These are phyloP conservation scores for Panicum miliaceum DNA, from an alignment of 176 grass and related monocot genomes.

Conservation along the genomic window DNA sequence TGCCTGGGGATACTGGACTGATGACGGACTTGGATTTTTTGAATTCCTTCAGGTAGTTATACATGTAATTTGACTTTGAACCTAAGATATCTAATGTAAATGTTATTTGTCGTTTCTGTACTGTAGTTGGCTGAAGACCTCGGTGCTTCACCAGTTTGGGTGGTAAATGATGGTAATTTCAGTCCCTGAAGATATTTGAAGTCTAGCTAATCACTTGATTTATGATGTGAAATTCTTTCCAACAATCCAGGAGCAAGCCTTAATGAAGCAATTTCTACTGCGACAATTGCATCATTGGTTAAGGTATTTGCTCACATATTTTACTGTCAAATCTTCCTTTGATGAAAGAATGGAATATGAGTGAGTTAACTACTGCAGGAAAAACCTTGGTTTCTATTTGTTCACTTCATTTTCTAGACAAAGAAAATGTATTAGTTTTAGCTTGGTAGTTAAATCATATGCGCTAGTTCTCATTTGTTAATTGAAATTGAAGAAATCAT, in stretches of 20 bases:
- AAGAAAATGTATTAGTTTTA: neutral
- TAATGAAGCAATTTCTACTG: conserved; percentile 70
- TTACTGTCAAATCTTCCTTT: conserved; percentile 4
- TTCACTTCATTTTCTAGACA: neutral
- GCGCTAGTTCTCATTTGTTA: neutral
- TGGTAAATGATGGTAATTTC: conserved; percentile 84
- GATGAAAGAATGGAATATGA: neutral
- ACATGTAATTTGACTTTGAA: neutral
- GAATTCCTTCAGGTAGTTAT: conserved; percentile 87
- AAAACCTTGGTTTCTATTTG: neutral
- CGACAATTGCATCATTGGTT: conserved; percentile 65
- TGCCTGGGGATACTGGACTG: conserved; percentile 94
- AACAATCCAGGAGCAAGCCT: conserved; percentile 71
- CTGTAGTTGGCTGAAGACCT: conserved; percentile 88
- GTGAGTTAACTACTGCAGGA: neutral
- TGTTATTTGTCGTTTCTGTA: conserved; percentile 37
- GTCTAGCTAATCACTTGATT: conserved; percentile 23
- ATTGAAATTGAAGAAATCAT: conserved; percentile 6
- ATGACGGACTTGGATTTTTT: conserved; percentile 88
- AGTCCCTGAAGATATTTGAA: conserved; percentile 18
- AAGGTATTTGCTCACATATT: conserved; percentile 60
- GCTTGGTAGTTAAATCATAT: neutral
- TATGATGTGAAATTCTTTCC: conserved; percentile 14
- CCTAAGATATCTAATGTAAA: neutral
- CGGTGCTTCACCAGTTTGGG: conserved; percentile 78